phyloP scores from a whole-genome alignment of 352 stramenopile genomes.

The Pythium guiyangense region DNA sequence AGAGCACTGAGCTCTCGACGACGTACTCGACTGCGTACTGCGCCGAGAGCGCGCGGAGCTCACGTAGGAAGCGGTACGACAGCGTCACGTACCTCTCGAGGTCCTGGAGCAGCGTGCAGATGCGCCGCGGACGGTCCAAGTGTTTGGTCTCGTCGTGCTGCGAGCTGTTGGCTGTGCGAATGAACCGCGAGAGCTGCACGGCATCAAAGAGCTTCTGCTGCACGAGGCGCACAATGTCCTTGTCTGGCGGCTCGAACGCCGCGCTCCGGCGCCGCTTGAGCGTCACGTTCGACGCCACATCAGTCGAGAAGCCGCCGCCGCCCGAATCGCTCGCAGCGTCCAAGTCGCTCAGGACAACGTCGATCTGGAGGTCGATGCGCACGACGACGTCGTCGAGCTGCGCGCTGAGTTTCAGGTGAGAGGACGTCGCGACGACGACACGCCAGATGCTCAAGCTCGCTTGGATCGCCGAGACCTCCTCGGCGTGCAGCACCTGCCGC shows the following conservation, averaged over 20 bases:
- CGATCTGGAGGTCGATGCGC: constrained; percentile 33
- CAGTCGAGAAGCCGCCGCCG: constrained; percentile 17
- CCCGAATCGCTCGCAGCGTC: background rate
- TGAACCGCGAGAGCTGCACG: constrained; percentile 21
- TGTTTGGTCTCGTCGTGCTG: constrained; percentile 20
- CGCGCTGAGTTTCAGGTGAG: constrained; percentile 34
- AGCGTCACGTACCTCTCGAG: constrained; percentile 49
- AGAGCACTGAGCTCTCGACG: constrained; percentile 35
- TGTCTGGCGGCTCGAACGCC: constrained; percentile 28
- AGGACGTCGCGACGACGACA: constrained; percentile 39
- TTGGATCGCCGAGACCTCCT: constrained; percentile 55
- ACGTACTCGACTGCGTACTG: constrained; percentile 45
- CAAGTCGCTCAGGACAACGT: constrained; percentile 21
- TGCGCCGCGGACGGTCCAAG: constrained; percentile 14
- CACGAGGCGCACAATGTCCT: constrained; percentile 39
- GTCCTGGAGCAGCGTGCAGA: constrained; percentile 35
- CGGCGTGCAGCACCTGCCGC: constrained; percentile 36
- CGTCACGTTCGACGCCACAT: constrained; percentile 19
- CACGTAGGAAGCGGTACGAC: constrained; percentile 48
- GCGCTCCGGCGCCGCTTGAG: constrained; percentile 19
- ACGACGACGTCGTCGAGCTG: constrained; percentile 49
- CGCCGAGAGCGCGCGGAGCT: constrained; percentile 55
- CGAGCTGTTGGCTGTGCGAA: constrained; percentile 8
- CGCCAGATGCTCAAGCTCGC: constrained; percentile 46
- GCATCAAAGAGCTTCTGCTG: constrained; percentile 51